phyloP scores from a whole-genome alignment of 2,329 filamentous ascomycete genomes.

The Tolypocladium cylindrosporum region DNA sequence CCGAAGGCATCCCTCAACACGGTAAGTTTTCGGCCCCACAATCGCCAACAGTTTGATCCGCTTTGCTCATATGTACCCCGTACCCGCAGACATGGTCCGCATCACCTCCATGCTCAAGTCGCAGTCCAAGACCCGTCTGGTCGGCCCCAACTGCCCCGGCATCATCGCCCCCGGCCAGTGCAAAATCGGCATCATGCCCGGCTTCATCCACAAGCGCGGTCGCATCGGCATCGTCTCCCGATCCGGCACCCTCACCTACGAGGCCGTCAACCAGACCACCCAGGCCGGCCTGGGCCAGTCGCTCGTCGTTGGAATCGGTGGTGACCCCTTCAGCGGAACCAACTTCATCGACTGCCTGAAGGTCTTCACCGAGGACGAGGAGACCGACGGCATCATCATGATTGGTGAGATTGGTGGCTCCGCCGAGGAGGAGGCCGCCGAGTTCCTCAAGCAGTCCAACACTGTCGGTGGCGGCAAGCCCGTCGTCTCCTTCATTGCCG shows the following conservation, averaged over 20 bases:
- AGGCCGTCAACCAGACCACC: slow-evolving; percentile 99
- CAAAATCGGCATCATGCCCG: slow-evolving; percentile 99
- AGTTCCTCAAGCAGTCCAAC: slow-evolving; percentile 91
- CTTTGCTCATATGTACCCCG: slow-evolving; percentile 5
- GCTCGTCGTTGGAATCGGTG: slow-evolving; percentile 94
- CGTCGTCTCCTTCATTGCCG: slow-evolving; percentile 95
- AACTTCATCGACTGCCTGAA: slow-evolving; percentile 99
- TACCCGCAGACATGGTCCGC: slow-evolving; percentile 82
- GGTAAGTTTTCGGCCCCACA: slow-evolving; percentile 43
- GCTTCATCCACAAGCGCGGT: slow-evolving; percentile 99
- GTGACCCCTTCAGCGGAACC: slow-evolving; percentile 96
- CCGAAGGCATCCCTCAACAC: slow-evolving; percentile 95
- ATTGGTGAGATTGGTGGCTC: slow-evolving; percentile 98
- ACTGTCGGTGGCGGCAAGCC: slow-evolving; percentile 77
- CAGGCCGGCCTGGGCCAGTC: slow-evolving; percentile 95
- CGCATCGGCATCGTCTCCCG: slow-evolving; percentile 97
- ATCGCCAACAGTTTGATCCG: slow-evolving; percentile 1
- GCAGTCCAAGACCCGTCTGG: slow-evolving; percentile 91
- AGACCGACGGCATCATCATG: slow-evolving; percentile 99
- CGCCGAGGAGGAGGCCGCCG: slow-evolving; percentile 95
- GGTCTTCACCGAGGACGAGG: slow-evolving; percentile 90
- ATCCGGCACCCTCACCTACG: slow-evolving; percentile 96
- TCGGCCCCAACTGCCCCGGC: slow-evolving; percentile 96
- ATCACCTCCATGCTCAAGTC: slow-evolving; percentile 97
- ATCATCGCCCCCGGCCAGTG: slow-evolving; percentile 94